Conservation (phyloP, 805 yeast species). For the Teunomyces funiuensis region DNA sequence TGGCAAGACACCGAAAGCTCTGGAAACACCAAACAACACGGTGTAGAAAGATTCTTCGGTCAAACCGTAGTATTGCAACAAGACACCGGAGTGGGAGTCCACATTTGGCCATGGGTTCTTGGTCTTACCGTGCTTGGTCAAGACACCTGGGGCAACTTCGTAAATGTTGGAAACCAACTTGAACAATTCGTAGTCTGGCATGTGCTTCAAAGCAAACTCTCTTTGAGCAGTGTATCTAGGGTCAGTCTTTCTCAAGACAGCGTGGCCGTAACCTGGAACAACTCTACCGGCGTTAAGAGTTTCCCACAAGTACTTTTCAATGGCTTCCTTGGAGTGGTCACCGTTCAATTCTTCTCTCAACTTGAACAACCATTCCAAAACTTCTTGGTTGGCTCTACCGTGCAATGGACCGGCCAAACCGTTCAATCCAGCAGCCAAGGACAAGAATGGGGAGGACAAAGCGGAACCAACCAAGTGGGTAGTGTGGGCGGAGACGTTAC, state of each 20-base stretch:
- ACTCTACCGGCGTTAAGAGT: slow-evolving; percentile 72
- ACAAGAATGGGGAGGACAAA: slow-evolving; percentile 70
- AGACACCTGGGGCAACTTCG: slow-evolving; percentile 71
- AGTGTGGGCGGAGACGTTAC: slow-evolving; percentile 79
- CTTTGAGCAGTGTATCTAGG: slow-evolving; percentile 78
- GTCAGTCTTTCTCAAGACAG: slow-evolving; percentile 79
- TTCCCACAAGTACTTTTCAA: slow-evolving; percentile 69
- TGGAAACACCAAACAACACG: slow-evolving; percentile 78
- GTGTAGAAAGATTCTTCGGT: slow-evolving; percentile 74
- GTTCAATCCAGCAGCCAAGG: slow-evolving; percentile 75
- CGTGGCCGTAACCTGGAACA: slow-evolving; percentile 88
- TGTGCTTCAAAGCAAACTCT: slow-evolving; percentile 61
- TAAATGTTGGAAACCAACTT: slow-evolving; percentile 64
- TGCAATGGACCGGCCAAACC: slow-evolving; percentile 88
- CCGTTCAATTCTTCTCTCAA: slow-evolving; percentile 68
- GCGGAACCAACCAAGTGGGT: slow-evolving; percentile 84
- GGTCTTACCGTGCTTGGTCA: slow-evolving; percentile 78
- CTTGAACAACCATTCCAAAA: slow-evolving; percentile 67
- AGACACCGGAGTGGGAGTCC: slow-evolving; percentile 75
- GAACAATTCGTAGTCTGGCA: slow-evolving; percentile 63
- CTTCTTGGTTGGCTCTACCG: slow-evolving; percentile 86
- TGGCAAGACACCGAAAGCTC: slow-evolving; percentile 76
- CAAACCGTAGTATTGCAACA: slow-evolving; percentile 78
- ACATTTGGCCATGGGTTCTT: slow-evolving; percentile 86
- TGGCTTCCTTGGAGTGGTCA: slow-evolving; percentile 49